Base-by-base conservation (phyloP, 352 stramenopile genomes). In the Globisporangium orthogonon region DNA sequence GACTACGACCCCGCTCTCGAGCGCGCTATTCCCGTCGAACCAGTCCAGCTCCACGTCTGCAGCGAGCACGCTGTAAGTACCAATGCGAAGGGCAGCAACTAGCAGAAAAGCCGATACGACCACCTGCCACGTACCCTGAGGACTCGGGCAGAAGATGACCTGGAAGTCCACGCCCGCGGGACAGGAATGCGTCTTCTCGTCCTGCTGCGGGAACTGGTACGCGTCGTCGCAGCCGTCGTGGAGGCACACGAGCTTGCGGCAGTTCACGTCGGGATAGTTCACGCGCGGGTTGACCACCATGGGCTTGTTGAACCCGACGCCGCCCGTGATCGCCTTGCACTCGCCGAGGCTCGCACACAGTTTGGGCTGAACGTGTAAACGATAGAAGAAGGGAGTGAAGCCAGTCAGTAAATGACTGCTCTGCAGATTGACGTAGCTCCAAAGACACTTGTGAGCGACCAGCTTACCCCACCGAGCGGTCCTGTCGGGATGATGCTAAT, bases 261-360 rank as follows among this genome's bases (percentile, higher is more conserved):
- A 89, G 33, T 62, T 63, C 28, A 56, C 55, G 11, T 54, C 39
- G 3, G 17, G 47, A 29, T 52, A 40, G 13, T 46, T 13, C 29
- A 50, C 58, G 13, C 37, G 49, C 7, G 76, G 76, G 2, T 64
- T 58, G 54, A 89, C 83, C 61, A 81, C 65, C 76, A 91, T 83
- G 17, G 81, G 61, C 14, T 70, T 63, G 60, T 91, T 91, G 73
- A 77, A 91, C 18, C 81, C 76, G n/a, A 64, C 60, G 50, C 78
- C 73, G 14, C 67, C 65, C 1, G 81, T 89, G 48, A 73, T 13
- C 15, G 35, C 4, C 66, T 83, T 82, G 73, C 81, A 91, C 0
- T 79, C 69, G 3, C 60, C 64, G 23, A 88, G 63, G 17, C 62
- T 81, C n/a, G 23, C 17, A 57, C 81, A 91, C 18, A 58, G 45